These are phyloP conservation scores for Polysphondylium violaceum DNA, from an alignment of 78 protist species.

Conservation along the genomic window DNA sequence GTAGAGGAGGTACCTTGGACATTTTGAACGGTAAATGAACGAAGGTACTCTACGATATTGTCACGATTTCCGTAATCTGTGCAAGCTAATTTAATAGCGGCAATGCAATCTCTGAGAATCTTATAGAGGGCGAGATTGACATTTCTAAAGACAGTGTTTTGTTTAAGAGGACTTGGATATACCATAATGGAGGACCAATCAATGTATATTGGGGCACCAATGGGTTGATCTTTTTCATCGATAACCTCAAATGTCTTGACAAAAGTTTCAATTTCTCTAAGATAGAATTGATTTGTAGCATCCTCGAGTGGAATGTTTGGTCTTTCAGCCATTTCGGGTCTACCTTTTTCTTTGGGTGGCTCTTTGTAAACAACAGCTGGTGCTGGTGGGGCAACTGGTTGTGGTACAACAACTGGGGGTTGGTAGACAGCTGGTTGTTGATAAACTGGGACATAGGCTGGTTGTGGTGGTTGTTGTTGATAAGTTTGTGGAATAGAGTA, in stretches of 20 bases:
- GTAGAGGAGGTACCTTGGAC: conserved; percentile 31
- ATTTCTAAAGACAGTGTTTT: conserved; percentile 39
- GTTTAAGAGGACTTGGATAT: conserved; percentile 60
- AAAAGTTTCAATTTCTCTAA: conserved; percentile 55
- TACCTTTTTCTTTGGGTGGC: conserved; percentile 66
- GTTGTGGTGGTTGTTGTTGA: too few relatives aligned
- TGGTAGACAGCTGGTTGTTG: conserved; percentile 12
- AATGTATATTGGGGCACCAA: conserved; percentile 70
- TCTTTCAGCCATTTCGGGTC: conserved; percentile 57
- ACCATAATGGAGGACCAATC: conserved; percentile 71
- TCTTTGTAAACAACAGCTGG: not conserved
- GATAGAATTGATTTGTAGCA: not conserved
- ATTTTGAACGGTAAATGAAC: conserved; percentile 63
- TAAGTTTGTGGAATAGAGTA: not conserved
- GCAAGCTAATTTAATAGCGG: conserved; percentile 42
- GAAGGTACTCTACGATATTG: conserved; percentile 35
- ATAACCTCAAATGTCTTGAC: not conserved
- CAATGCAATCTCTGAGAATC: conserved; percentile 21
- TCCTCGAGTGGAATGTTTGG: conserved; percentile 32
- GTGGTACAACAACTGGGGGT: conserved; percentile 14
- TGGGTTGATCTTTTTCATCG: conserved; percentile 49
- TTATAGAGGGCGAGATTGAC: conserved; percentile 50
- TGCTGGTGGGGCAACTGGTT: conserved; percentile 7
- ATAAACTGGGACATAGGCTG: conserved; percentile 25
- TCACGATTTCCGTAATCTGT: conserved; percentile 36